Percentiles rank a stretch among this genome's conserved stretches.
phyloP scores from a whole-genome alignment of 768 basidiomycete genomes.

The Cystofilobasidium ferigula region DNA sequence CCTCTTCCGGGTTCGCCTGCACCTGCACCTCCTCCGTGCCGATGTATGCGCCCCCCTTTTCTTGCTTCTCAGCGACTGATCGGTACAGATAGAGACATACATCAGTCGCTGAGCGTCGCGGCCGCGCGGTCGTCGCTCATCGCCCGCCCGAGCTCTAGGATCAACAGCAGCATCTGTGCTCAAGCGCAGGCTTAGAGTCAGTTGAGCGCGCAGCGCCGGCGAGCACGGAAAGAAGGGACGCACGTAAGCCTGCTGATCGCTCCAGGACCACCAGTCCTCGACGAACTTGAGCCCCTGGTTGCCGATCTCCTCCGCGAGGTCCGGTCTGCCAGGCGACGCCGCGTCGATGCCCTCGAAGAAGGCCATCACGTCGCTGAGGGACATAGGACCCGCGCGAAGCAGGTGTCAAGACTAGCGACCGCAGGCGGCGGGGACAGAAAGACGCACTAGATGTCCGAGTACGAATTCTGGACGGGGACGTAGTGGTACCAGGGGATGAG shows the following conservation, averaged over 20 bases:
- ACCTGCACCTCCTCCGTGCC: too few species aligned
- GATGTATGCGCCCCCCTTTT: too few species aligned
- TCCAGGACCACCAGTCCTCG: constrained; percentile 19
- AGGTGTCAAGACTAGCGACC: neutral
- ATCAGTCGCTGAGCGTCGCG: constrained; percentile 5
- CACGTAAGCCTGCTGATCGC: constrained; percentile 22
- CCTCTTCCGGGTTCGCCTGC: too few species aligned
- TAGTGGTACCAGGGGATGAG: constrained; percentile 26
- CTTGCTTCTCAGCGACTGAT: too few species aligned
- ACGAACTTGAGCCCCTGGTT: constrained; percentile 15
- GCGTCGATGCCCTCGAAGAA: constrained; percentile 23
- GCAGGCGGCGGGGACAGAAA: neutral
- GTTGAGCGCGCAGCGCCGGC: too few species aligned
- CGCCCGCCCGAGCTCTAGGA: constrained; percentile 13
- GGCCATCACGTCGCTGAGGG: constrained; percentile 14
- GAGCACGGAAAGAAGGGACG: neutral
- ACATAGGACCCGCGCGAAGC: too few species aligned
- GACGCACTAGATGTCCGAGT: constrained; percentile 20
- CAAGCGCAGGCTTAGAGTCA: neutral
- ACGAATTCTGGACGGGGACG: constrained; percentile 15
- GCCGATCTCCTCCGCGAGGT: constrained; percentile 22
- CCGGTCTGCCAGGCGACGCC: neutral
- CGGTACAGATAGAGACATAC: too few species aligned
- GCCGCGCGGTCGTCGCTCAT: constrained; percentile 8
- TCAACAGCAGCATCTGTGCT: neutral